These are phyloP conservation scores for Lecanosticta acicola DNA, from an alignment of 2,329 filamentous ascomycete genomes.

Conservation along the genomic window DNA sequence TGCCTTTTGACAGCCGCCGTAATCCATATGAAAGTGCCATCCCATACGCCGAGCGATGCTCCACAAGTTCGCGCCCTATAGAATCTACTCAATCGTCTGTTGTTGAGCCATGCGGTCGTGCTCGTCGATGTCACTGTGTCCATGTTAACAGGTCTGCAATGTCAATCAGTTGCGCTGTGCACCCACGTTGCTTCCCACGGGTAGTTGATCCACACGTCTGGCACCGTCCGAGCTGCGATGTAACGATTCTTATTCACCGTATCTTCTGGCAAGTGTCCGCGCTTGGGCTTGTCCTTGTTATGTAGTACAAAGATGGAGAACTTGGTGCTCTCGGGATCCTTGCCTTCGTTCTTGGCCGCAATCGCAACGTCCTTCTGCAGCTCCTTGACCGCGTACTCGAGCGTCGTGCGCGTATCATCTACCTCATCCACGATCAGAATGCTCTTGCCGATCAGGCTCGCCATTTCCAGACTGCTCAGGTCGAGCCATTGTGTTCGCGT, in stretches of 20 bases:
- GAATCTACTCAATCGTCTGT: constrained; percentile 17
- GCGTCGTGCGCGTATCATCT: constrained; percentile 87
- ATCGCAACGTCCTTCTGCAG: constrained; percentile 88
- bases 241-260: constrained; percentile 72
- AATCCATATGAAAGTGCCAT: too few species aligned
- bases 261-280: constrained; percentile 72
- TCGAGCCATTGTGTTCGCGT: constrained; percentile 98
- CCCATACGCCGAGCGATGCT: too few species aligned
- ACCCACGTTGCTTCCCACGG: constrained; percentile 95
- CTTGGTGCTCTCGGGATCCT: constrained; percentile 64
- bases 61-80: not conserved
- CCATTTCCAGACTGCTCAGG: constrained; percentile 77
- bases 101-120: constrained; percentile 65
- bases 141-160: too few species aligned
- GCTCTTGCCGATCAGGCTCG: constrained; percentile 83
- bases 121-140: constrained; percentile 93
- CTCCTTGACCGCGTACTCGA: constrained; percentile 90
- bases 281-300: constrained; percentile 98
- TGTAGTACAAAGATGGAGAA: constrained; percentile 96
- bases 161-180: constrained; percentile 2
- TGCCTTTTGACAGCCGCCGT: too few species aligned
- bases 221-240: constrained; percentile 76
- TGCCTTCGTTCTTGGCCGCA: constrained; percentile 67
- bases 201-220: constrained; percentile 98
- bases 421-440: constrained; percentile 93